A percentile compares a stretch with the other conserved stretches of the same genome.
Conservation (phyloP, 2,329 filamentous ascomycete species). For the Basipetospora chlamydospora region DNA sequence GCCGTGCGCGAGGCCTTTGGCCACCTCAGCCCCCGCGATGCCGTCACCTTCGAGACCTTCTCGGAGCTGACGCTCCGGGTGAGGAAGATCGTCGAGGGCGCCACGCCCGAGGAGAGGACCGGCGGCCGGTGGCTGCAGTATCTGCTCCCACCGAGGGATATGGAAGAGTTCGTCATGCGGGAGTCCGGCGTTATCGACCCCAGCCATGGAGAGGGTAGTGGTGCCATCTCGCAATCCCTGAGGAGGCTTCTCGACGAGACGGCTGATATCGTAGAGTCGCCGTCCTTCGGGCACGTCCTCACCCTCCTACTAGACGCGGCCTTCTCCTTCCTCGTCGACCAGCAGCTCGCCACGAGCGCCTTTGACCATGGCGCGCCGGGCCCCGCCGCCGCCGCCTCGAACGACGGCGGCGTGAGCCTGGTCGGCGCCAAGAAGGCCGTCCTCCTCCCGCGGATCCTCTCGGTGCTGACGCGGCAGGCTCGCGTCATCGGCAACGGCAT, state of each 20-base stretch:
- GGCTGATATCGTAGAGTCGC: conserved; percentile 87
- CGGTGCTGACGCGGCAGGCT: conserved; percentile 79
- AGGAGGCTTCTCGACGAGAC: conserved; percentile 88
- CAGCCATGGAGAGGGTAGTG: conserved; percentile 11
- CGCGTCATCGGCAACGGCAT: conserved; percentile 73
- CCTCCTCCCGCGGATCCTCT: conserved; percentile 74
- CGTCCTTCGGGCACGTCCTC: conserved; percentile 75
- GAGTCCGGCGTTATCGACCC: conserved; percentile 64
- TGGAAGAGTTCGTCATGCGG: conserved; percentile 71
- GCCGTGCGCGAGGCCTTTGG: conserved; percentile 85
- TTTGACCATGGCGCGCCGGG: conserved; percentile 43
- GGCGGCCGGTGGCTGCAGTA: conserved; percentile 61
- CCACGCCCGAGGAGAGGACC: conserved; percentile 23
- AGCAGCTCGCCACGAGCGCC: conserved; percentile 63
- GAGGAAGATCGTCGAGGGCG: conserved; percentile 69
- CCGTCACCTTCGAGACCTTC: conserved; percentile 67
- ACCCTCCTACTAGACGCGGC: conserved; percentile 74
- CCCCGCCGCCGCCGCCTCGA: conserved; percentile 11
- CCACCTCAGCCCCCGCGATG: conserved; percentile 74
- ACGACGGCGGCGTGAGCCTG: conserved; percentile 26
- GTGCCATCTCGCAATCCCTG: conserved; percentile 41
- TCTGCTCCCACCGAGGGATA: conserved; percentile 62
- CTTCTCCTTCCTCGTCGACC: conserved; percentile 72
- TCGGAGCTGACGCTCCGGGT: conserved; percentile 71
- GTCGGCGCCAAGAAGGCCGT: conserved; percentile 46